Conservation (phyloP, 2,329 filamentous ascomycete genomes). For the Tolypocladium tropicale region DNA sequence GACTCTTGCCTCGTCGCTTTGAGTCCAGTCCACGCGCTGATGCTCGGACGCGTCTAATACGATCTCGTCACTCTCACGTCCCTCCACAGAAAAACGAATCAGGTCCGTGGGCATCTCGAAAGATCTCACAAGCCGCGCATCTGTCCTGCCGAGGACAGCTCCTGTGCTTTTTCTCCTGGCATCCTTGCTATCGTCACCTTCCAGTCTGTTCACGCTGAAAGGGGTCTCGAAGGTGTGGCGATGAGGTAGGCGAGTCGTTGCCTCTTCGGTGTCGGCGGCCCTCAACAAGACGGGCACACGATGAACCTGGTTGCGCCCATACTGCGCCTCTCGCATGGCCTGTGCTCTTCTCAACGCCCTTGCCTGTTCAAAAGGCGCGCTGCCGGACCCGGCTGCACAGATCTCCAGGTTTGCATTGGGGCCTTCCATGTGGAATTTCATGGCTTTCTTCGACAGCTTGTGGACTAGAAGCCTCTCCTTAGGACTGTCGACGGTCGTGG, state of each 20-base stretch:
- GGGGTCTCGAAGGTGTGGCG: conserved; percentile 22
- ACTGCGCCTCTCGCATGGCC: conserved; percentile 24
- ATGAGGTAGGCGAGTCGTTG: conserved; percentile 5
- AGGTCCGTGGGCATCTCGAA: conserved; percentile 1
- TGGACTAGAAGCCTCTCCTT: conserved; percentile 27
- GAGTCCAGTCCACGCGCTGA: conserved; percentile 46
- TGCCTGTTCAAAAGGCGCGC: conserved; percentile 23
- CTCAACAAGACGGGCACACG: conserved; percentile 25
- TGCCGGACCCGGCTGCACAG: conserved; percentile 13
- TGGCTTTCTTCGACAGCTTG: conserved; percentile 30
- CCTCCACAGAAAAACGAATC: conserved; percentile 1
- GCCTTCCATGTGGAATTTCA: conserved; percentile 29
- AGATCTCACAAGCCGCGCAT: conserved; percentile 3
- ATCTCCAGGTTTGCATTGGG: conserved; percentile 10
- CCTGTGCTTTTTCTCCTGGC: conserved; percentile 28
- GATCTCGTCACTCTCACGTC: background rate
- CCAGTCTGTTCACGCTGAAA: conserved; percentile 6
- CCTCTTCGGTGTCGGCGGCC: conserved; percentile 21
- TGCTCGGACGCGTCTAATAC: conserved; percentile 19
- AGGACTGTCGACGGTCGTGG: conserved; percentile 35
- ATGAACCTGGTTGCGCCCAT: conserved; percentile 34
- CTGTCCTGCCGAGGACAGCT: conserved; percentile 14
- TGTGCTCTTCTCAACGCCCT: conserved; percentile 26
- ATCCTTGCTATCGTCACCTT: conserved; percentile 5
- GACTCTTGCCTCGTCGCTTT: conserved; percentile 36